A percentile compares a stretch with the other conserved stretches of the same genome.
These are phyloP conservation scores for Fusarium palustre DNA, from an alignment of 2,329 filamentous ascomycete genomes.

Conservation along the genomic window DNA sequence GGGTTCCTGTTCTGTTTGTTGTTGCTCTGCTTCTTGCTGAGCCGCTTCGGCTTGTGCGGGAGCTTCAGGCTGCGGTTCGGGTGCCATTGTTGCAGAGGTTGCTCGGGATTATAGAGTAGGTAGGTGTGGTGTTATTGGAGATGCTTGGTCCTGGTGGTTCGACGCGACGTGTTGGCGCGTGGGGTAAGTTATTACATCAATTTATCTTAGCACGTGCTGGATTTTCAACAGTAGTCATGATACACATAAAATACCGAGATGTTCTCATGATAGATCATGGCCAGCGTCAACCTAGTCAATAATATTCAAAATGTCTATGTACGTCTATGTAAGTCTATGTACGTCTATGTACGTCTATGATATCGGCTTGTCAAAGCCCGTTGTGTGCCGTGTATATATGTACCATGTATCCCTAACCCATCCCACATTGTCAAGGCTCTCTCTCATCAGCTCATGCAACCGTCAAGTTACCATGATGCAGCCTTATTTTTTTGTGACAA, in stretches of 20 bases:
- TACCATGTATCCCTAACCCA: slow-evolving; percentile 6
- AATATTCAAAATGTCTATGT: slow-evolving; percentile 17
- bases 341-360: slow-evolving; percentile 32
- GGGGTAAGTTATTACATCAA: slow-evolving; percentile 19
- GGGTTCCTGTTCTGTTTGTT: slow-evolving; percentile 22
- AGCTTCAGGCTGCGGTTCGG: slow-evolving; percentile 24
- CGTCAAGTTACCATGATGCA: slow-evolving; percentile 10
- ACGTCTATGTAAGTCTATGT: too few species aligned
- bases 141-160: slow-evolving; percentile 27
- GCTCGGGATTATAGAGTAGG: not conserved
- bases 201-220: slow-evolving; percentile 30
- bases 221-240: not conserved
- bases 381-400: slow-evolving; percentile 17
- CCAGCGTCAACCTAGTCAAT: slow-evolving; percentile 1
- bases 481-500: slow-evolving; percentile 7
- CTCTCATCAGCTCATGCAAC: slow-evolving; percentile 17
- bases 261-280: not conserved
- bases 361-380: slow-evolving; percentile 34
- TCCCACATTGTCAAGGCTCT: slow-evolving; percentile 19
- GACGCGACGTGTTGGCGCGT: slow-evolving; percentile 44
- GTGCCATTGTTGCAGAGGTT: slow-evolving; percentile 32
- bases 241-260: not conserved
- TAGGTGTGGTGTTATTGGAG: slow-evolving; percentile 6
- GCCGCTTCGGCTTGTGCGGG: not conserved
- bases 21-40: slow-evolving; percentile 25